Evolutionary conservation across 805 yeast genomes (phyloP).

Genomic region (Ogataea chonburiensis): DNA sequence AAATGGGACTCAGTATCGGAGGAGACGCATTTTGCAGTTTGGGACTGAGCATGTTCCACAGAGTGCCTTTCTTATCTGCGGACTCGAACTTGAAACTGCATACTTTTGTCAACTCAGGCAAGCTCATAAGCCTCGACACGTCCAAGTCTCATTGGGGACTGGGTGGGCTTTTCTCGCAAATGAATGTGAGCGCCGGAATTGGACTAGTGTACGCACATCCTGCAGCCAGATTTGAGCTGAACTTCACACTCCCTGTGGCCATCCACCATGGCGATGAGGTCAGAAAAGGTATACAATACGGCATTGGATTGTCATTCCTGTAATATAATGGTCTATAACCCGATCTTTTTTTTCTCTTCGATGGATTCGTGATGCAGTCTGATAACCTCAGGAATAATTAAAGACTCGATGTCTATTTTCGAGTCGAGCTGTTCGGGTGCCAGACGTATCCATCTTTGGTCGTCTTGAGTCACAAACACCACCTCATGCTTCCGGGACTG

Average conservation of each 20-base stretch:
- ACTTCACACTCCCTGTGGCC: conserved; percentile 50
- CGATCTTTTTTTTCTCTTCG: conserved; percentile 27
- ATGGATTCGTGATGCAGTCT: conserved; percentile 66
- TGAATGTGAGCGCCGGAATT: conserved; percentile 43
- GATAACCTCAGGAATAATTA: conserved; percentile 77
- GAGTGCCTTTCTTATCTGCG: conserved; percentile 40
- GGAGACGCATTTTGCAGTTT: conserved; percentile 49
- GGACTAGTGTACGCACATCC: conserved; percentile 57
- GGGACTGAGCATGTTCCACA: conserved; percentile 44
- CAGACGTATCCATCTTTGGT: conserved; percentile 51
- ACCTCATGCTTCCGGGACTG: conserved; percentile 88
- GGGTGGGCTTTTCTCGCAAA: conserved; percentile 16
- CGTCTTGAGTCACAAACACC: conserved; percentile 66
- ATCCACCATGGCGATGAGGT: conserved; percentile 44
- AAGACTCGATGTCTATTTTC: conserved; percentile 65
- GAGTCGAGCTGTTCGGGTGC: conserved; percentile 38
- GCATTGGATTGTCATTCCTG: conserved; percentile 58
- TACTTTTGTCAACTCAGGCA: conserved; percentile 48
- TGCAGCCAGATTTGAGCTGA: conserved; percentile 56
- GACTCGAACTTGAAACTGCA: conserved; percentile 51
- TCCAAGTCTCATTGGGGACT: conserved; percentile 15
- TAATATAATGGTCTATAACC: conserved; percentile 30
- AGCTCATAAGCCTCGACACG: conserved; percentile 33
- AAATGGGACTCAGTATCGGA: conserved; percentile 48
- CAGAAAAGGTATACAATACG: conserved; percentile 57